Conservation (phyloP, 495 filamentous ascomycete genomes). For the Penicillium soppii region DNA sequence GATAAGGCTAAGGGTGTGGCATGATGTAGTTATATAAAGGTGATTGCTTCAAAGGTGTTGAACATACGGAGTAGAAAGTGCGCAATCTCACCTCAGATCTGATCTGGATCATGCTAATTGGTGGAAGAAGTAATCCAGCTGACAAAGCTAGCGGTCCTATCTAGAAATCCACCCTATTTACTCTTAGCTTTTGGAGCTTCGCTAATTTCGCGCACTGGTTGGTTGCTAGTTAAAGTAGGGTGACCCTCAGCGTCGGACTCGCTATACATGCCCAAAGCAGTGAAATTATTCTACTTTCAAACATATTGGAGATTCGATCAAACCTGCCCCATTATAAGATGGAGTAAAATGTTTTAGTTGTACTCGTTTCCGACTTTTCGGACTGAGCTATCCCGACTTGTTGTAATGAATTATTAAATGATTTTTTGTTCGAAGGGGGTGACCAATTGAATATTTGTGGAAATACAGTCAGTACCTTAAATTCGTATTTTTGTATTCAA, state of each 20-base stretch:
- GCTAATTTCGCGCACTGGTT: too few relatives aligned
- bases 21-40: not conserved
- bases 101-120: not conserved
- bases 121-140: not conserved
- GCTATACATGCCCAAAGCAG: not conserved
- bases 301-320: not conserved
- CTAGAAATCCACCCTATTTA: too few relatives aligned
- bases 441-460: too few relatives aligned
- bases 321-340: not conserved
- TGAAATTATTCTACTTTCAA: not conserved
- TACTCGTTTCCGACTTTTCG: not conserved
- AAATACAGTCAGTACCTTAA: too few relatives aligned
- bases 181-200: too few relatives aligned
- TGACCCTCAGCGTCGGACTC: not conserved
- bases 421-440: too few relatives aligned
- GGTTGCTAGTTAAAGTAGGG: not conserved
- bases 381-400: not conserved
- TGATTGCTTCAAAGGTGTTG: too few relatives aligned
- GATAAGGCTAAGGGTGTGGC: not conserved
- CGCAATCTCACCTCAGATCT: constrained; percentile 5
- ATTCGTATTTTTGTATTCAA: too few relatives aligned
- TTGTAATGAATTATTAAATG: too few relatives aligned
- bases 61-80: not conserved
- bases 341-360: not conserved
- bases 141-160: too few relatives aligned